Percentiles rank a stretch among this genome's conserved stretches.
These are phyloP conservation scores for Hawksworthiomyces lignivorus DNA, from an alignment of 2,329 filamentous ascomycete species.

Conservation along the genomic window DNA sequence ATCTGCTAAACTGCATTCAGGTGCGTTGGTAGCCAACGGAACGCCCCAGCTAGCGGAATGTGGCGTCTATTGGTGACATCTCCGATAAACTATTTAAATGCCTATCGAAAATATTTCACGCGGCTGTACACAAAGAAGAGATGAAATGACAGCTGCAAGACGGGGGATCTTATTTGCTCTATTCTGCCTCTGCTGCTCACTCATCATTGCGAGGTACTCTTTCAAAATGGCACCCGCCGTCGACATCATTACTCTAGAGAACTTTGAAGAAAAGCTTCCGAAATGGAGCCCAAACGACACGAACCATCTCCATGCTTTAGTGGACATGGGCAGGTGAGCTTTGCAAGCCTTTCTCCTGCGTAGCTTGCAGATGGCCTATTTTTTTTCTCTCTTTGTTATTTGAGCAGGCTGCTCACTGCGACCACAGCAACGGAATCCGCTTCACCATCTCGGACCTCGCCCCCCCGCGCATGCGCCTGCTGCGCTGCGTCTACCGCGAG, in stretches of 20 bases:
- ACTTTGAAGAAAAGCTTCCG: conserved; percentile 40
- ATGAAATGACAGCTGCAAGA: no score
- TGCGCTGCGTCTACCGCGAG: conserved; percentile 71
- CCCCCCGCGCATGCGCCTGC: conserved; percentile 60
- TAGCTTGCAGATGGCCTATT: conserved; percentile 3
- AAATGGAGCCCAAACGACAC: conserved; percentile 38
- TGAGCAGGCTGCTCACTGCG: not conserved
- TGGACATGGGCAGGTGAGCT: conserved; percentile 52
- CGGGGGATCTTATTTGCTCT: no score
- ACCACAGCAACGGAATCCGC: conserved; percentile 83
- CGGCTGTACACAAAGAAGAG: no score
- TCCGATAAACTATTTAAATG: no score
- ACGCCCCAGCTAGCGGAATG: no score
- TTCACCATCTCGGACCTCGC: conserved; percentile 83
- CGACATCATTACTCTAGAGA: conserved; percentile 44
- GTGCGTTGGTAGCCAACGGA: no score
- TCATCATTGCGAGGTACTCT: not conserved
- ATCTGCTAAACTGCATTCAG: no score
- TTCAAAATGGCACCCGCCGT: conserved; percentile 24
- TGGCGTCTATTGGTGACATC: no score
- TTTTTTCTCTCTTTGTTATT: conserved; percentile 7
- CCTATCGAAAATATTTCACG: no score
- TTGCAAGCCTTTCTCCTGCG: not conserved
- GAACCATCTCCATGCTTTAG: conserved; percentile 47
- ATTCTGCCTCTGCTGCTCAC: conserved; percentile 1